Percentiles rank a stretch among this genome's conserved stretches.
These are phyloP conservation scores for Hypoxylon sp. DNA, from an alignment of 2,329 filamentous ascomycete species.

Conservation along the genomic window DNA sequence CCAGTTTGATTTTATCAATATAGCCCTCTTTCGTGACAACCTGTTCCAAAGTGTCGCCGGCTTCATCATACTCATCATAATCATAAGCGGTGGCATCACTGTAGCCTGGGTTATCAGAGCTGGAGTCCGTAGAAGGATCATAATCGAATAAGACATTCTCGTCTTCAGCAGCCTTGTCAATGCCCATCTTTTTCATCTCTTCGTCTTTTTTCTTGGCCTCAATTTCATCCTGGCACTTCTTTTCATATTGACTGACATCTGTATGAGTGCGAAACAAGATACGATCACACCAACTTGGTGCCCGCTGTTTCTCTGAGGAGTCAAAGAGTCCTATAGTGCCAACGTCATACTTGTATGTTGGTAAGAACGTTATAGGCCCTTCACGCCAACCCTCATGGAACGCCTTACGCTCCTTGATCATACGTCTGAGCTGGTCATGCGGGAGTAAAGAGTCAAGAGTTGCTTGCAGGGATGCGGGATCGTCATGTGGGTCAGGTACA, in stretches of 20 bases:
- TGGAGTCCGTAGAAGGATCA: slow-evolving; percentile 81
- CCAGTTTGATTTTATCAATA: slow-evolving; percentile 67
- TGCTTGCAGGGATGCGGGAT: slow-evolving; percentile 89
- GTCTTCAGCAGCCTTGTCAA: slow-evolving; percentile 80
- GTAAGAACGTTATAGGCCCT: slow-evolving; percentile 87
- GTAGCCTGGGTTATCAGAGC: slow-evolving; percentile 59
- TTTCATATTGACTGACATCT: slow-evolving; percentile 77
- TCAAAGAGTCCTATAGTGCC: slow-evolving; percentile 95
- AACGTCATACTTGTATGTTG: slow-evolving; percentile 97
- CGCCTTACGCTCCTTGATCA: slow-evolving; percentile 81
- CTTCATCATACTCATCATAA: slow-evolving; percentile 70
- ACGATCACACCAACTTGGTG: slow-evolving; percentile 97
- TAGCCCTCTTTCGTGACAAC: slow-evolving; percentile 72
- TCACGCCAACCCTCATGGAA: slow-evolving; percentile 96
- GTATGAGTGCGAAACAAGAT: slow-evolving; percentile 86
- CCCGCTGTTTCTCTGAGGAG: slow-evolving; percentile 92
- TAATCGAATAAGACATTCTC: slow-evolving; percentile 92
- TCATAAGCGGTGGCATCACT: slow-evolving; percentile 66
- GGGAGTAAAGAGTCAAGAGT: slow-evolving; percentile 89
- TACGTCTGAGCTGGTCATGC: slow-evolving; percentile 86
- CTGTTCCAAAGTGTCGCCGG: slow-evolving; percentile 63
- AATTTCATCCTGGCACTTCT: slow-evolving; percentile 72
- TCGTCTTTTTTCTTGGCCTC: slow-evolving; percentile 80
- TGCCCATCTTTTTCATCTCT: slow-evolving; percentile 85
- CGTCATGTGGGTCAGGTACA: slow-evolving; percentile 75